Conservation (phyloP, 768 basidiomycete genomes). For the Lactarius trivialis region DNA sequence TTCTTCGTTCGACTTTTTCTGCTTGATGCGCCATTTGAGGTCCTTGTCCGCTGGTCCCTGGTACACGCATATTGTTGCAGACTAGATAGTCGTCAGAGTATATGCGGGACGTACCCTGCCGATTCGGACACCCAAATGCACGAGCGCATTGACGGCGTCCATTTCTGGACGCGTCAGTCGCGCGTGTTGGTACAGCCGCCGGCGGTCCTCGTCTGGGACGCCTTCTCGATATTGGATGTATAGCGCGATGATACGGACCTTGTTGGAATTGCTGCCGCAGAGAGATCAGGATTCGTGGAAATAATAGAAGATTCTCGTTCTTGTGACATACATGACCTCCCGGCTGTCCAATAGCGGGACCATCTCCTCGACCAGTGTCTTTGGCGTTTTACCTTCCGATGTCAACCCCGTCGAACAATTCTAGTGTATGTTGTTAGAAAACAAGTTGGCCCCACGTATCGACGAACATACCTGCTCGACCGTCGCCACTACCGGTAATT, state of each 20-base stretch:
- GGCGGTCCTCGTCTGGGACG: slow-evolving; percentile 96
- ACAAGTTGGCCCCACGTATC: background rate
- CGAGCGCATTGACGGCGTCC: slow-evolving; percentile 86
- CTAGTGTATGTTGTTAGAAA: slow-evolving; percentile 34
- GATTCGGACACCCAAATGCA: slow-evolving; percentile 76
- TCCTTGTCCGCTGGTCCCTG: slow-evolving; percentile 75
- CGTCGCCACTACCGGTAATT: slow-evolving; percentile 71
- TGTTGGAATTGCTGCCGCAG: slow-evolving; percentile 66
- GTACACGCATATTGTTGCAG: background rate
- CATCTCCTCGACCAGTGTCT: slow-evolving; percentile 96
- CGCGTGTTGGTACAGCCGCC: slow-evolving; percentile 93
- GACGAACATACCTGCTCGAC: slow-evolving; percentile 72
- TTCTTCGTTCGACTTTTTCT: slow-evolving; percentile 68
- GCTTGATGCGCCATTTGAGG: slow-evolving; percentile 74
- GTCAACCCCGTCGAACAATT: slow-evolving; percentile 91
- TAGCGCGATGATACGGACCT: slow-evolving; percentile 92
- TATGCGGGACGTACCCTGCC: slow-evolving; percentile 51
- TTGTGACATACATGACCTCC: slow-evolving; percentile 59
- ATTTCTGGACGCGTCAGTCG: slow-evolving; percentile 81
- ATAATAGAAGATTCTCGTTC: background rate
- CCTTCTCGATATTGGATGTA: slow-evolving; percentile 95
- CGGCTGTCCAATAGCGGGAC: slow-evolving; percentile 88
- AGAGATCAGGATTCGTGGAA: slow-evolving; percentile 11
- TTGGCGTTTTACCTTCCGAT: slow-evolving; percentile 90
- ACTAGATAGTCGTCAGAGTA: background rate